Evolutionary conservation across 2,329 filamentous ascomycete genomes (phyloP), one percentile per base, ranked within the genome.

Genomic region (Atkinsonella texensis): DNA sequence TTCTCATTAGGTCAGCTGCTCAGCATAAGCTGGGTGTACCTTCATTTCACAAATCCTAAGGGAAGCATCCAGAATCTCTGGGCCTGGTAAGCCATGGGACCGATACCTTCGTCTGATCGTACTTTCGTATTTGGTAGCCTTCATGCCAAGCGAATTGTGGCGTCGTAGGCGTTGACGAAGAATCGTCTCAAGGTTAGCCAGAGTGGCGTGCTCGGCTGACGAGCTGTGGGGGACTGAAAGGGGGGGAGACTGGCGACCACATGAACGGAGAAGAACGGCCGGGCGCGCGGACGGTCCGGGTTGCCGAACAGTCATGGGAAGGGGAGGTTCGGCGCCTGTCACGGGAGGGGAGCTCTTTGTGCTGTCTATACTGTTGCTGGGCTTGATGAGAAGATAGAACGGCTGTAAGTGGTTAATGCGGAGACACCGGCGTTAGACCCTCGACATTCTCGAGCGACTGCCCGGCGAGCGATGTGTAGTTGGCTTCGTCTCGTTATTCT

Each of bases 241-340:
- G 33, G 8, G 3, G 3, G 49, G 49, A 42, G 17, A 41, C 39
- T 15, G 15, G 28, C 35, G 35, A 52, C 45, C 39, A 52, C 35
- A 44, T 39, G 50, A 39, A 52, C 38, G 28, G 44, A 28, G 28
- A 28, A 28, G 4, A 28, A 28, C 28, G 7, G 28, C 5, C 28
- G 17, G 23, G 18, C 23, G 31, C 20, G 33, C 45, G 28, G 49
- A 51, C 49, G 43, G 49, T 46, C 43, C 49, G 35, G 50, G 23
- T 35, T 44, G 50, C 20, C 17, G 20, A 46, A 32, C 23, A 46
- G 12, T n/a, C 28, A 50, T 28, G 12, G n/a, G 12, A 13, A 52
- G 28, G 20, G 8, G 38, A 23, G 49, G 43, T 28, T 32, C 28
- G 48, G 48, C 48, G 41, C 40, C 48, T 28, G n/a, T 18, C 11